Percentiles rank a stretch among this genome's conserved stretches.
phyloP scores from a whole-genome alignment of 2,329 filamentous ascomycete genomes.

The Harringtonia aguacate region DNA sequence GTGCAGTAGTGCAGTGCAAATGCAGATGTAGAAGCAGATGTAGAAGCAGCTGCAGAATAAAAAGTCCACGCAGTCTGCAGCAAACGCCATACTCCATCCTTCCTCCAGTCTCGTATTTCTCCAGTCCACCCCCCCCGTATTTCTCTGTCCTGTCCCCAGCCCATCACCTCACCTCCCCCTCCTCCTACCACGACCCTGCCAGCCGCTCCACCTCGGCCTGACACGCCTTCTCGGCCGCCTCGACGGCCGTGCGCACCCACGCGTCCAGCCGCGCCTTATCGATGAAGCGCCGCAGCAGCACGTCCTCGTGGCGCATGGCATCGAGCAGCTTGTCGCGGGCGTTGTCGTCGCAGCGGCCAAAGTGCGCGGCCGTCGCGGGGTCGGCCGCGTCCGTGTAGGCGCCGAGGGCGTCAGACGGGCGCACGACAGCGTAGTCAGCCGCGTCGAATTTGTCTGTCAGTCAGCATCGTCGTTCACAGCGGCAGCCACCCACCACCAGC shows the following conservation, averaged over 20 bases:
- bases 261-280: slow-evolving; percentile 58
- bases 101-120: no score
- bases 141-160: no score
- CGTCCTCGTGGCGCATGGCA: slow-evolving; percentile 65
- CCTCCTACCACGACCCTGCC: slow-evolving; percentile 6
- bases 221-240: slow-evolving; percentile 18
- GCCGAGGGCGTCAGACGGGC: slow-evolving; percentile 43
- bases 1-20: no score
- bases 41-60: no score
- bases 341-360: slow-evolving; percentile 48
- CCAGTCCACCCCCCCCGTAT: background rate
- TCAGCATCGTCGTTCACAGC: no score
- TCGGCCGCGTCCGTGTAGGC: slow-evolving; percentile 53
- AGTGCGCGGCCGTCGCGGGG: slow-evolving; percentile 29
- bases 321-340: slow-evolving; percentile 57
- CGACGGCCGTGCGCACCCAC: slow-evolving; percentile 37
- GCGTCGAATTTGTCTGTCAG: slow-evolving; percentile 17
- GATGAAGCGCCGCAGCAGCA: slow-evolving; percentile 51
- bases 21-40: no score
- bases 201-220: slow-evolving; percentile 13
- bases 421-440: slow-evolving; percentile 31
- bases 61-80: no score
- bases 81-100: background rate
- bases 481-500: no score
- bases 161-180: no score